These are phyloP conservation scores for Nelumbo lutea DNA, from an alignment of 164 flowering plant genomes.

Conservation along the genomic window DNA sequence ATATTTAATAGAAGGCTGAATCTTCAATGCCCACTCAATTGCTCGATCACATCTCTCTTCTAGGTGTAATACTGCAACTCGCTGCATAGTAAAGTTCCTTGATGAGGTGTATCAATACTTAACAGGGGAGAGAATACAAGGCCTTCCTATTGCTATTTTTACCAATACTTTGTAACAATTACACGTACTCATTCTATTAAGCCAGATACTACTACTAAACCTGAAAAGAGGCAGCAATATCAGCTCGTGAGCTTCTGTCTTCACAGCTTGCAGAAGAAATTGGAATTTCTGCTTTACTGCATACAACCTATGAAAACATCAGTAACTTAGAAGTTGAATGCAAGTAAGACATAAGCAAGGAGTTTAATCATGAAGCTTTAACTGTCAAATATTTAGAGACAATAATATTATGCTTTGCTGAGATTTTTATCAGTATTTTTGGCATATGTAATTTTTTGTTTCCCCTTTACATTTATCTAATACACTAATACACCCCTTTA, in stretches of 20 bases:
- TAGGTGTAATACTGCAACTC: slow-evolving; percentile 88
- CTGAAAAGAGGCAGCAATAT: slow-evolving; percentile 98
- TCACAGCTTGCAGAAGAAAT: slow-evolving; percentile 48
- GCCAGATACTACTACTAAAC: slow-evolving; percentile 14
- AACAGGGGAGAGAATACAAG: background rate
- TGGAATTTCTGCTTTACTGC: slow-evolving; percentile 65
- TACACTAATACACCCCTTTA: too few species aligned
- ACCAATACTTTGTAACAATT: background rate
- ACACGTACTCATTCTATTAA: background rate
- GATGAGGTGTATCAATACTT: slow-evolving; percentile 1
- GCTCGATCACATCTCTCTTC: slow-evolving; percentile 96
- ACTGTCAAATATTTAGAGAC: background rate
- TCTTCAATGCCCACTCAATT: slow-evolving; percentile 79
- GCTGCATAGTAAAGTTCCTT: slow-evolving; percentile 37
- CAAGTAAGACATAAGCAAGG: slow-evolving; percentile 2
- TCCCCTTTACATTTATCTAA: too few species aligned
- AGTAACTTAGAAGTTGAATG: slow-evolving; percentile 9
- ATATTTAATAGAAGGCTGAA: slow-evolving; percentile 74
- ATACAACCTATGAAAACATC: slow-evolving; percentile 8
- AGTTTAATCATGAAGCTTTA: background rate
- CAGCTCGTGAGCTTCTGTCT: slow-evolving; percentile 77
- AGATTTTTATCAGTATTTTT: background rate
- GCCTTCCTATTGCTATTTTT: background rate
- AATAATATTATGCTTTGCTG: background rate
- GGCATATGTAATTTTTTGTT: too few species aligned